A percentile compares a stretch with the other conserved stretches of the same genome.
phyloP scores from a whole-genome alignment of 2,329 filamentous ascomycete species.

The Neofusicoccum ribis region DNA sequence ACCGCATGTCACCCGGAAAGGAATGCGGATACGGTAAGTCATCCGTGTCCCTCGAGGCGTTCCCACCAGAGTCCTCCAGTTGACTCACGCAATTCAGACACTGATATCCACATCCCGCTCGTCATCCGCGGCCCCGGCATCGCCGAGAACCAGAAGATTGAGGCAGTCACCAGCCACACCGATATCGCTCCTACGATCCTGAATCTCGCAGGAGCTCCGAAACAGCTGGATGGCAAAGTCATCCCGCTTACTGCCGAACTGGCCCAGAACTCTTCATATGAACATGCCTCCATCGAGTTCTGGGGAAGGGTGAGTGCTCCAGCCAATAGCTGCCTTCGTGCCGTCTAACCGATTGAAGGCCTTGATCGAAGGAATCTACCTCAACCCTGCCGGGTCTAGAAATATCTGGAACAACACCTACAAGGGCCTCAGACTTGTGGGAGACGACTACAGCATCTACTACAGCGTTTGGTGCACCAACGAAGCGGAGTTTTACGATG shows the following conservation, averaged over 20 bases:
- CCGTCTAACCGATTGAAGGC: background rate
- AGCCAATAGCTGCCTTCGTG: no score
- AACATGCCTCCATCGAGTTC: conserved; percentile 44
- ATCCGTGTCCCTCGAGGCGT: no score
- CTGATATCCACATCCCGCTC: conserved; percentile 42
- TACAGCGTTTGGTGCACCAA: conserved; percentile 71
- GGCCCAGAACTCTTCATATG: conserved; percentile 23
- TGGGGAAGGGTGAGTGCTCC: conserved; percentile 33
- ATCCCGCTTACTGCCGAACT: conserved; percentile 34
- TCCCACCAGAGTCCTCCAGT: no score
- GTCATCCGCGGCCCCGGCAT: conserved; percentile 41
- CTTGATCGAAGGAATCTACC: conserved; percentile 2
- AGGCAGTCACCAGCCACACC: conserved; percentile 41
- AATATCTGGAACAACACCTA: conserved; percentile 56
- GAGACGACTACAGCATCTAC: conserved; percentile 59
- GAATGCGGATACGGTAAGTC: conserved; percentile 38
- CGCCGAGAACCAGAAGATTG: conserved; percentile 27
- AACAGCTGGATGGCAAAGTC: conserved; percentile 36
- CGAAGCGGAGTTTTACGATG: conserved; percentile 66
- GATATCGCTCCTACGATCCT: conserved; percentile 44
- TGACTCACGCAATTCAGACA: background rate
- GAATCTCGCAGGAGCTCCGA: conserved; percentile 28
- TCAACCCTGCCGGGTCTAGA: background rate
- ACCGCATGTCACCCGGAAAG: conserved; percentile 43
- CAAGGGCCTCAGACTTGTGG: conserved; percentile 59